Conservation (phyloP, 306 rosid genomes). For the Lathyrus aphaca region DNA sequence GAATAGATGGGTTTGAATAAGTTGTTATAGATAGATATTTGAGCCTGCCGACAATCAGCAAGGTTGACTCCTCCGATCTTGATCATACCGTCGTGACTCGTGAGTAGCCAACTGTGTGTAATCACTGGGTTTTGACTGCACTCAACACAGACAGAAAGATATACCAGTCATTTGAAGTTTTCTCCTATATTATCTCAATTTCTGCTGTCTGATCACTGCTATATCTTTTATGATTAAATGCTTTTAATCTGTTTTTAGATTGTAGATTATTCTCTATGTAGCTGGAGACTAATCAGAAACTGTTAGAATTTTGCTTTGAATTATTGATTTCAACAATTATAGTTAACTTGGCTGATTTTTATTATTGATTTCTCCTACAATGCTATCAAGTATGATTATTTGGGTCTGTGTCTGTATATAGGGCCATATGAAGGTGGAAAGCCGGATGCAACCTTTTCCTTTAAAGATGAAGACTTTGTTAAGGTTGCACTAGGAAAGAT, state of each 20-base stretch:
- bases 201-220: not conserved
- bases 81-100: no score
- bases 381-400: not conserved
- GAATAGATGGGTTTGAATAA: no score
- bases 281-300: not conserved
- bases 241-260: constrained; percentile 19
- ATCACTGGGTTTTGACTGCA: no score
- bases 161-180: not conserved
- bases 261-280: constrained; percentile 11
- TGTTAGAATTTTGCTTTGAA: not conserved
- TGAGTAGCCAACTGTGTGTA: no score
- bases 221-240: not conserved
- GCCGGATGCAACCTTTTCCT: constrained; percentile 87
- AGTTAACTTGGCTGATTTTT: constrained; percentile 7
- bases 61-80: no score
- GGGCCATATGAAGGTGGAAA: constrained; percentile 87
- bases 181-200: not conserved
- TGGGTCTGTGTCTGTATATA: constrained; percentile 37
- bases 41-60: no score
- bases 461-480: constrained; percentile 87
- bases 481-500: constrained; percentile 86
- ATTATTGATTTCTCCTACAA: not conserved
- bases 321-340: not conserved
- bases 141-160: not conserved
- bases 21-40: no score